Base-by-base conservation (phyloP, 2,329 filamentous ascomycete species). In the Penicillium sp. region DNA sequence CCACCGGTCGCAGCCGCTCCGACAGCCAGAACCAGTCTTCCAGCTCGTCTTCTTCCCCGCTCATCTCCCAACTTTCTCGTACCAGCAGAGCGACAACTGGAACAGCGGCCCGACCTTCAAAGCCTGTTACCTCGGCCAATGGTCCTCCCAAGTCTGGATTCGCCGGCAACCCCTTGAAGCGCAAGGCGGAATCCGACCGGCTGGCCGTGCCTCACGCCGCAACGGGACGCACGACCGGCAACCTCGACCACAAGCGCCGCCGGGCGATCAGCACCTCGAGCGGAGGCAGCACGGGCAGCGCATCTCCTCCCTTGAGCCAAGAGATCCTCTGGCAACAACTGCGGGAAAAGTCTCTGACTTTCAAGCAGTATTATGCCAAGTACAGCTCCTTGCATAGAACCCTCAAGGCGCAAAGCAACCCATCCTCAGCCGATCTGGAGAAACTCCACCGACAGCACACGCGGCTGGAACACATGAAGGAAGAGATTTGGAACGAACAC, bases 361-460 rank as follows among this genome's bases (percentile, higher is more conserved):
- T 86, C 67, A 82, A 83, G 62, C 72, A 72, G 47, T 79, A 79
- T 55, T 85, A 86, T 62, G 78, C 78, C 31, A 77, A 76, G 50
- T 86, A 87, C 61, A 76, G 77, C 58, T 69, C 76, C 60, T 65
- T 84, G 60, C 81, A 85, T 64, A 78, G 79, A 33, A 64, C 69
- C 46, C 60, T 79, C 54, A 66, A 68, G 18, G 61, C 64, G 6
- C 67, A 69, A 31, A 55, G 71, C 28, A 69, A 75, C 49, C 72
- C 78, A 3, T 74, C 79, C 8, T 74, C 72, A 44, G 69, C 75
- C 20, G 79, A 85, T 60, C 68, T 82, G 53, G 75, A 79, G 39
- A 73, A 76, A 51, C 63, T 86, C 47, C 76, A 78, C 62, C 74
- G 71, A 52, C 80, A 82, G 76, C 81, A 83, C 64, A 68, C 70